These are phyloP conservation scores for Coemansia sp. DNA, from an alignment of 192 early-diverging fungal species.

Conservation along the genomic window DNA sequence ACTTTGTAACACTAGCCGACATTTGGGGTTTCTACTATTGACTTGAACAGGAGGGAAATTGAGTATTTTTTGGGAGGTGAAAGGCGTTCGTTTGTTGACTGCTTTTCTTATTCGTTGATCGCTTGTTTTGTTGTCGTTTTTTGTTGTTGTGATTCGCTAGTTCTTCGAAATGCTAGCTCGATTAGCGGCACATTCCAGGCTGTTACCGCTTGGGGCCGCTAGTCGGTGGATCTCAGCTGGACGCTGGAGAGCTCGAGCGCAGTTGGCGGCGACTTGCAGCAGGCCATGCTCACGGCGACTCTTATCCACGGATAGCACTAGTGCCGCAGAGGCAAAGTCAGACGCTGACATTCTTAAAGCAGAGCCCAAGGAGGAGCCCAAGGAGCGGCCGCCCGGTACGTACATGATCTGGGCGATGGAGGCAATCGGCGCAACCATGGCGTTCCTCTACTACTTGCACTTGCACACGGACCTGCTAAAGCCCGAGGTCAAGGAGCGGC, in stretches of 20 bases:
- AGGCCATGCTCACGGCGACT: not conserved
- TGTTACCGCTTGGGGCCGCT: not conserved
- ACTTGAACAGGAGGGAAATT: not conserved
- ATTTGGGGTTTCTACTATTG: no score
- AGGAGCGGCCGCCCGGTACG: conserved; percentile 40
- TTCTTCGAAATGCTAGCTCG: not conserved
- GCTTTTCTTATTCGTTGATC: not conserved
- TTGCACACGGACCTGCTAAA: conserved; percentile 43
- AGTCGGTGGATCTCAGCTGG: not conserved
- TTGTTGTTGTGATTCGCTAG: not conserved
- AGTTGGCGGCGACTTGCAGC: not conserved
- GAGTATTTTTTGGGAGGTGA: not conserved
- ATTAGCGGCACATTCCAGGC: not conserved
- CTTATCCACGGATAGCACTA: not conserved
- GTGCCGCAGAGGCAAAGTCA: not conserved
- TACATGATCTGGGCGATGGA: conserved; percentile 53
- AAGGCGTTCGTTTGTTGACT: not conserved
- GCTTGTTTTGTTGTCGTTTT: not conserved
- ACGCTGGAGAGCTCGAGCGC: not conserved
- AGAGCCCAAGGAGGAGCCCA: conserved; percentile 9
- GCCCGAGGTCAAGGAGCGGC: conserved; percentile 27
- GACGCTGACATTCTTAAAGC: not conserved
- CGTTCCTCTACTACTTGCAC: conserved; percentile 40
- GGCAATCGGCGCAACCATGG: conserved; percentile 32
- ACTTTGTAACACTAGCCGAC: conserved; percentile 62